Percentiles rank a stretch among this genome's conserved stretches.
These are phyloP conservation scores for Nissolia schottii DNA, from an alignment of 306 rosid species.

Conservation along the genomic window DNA sequence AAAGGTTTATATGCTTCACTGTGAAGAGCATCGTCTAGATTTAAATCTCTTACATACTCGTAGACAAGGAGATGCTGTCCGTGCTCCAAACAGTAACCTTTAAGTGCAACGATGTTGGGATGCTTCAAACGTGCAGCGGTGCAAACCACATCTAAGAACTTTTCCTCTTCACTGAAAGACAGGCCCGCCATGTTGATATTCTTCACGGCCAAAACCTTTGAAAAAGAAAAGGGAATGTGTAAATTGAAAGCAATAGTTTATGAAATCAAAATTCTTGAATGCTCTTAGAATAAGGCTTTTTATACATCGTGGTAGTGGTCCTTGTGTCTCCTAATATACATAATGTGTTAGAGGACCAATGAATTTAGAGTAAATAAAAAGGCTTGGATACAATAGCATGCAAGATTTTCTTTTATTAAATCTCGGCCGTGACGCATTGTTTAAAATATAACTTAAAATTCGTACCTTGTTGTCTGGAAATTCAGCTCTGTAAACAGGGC, in stretches of 20 bases:
- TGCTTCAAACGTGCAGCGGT: conserved; percentile 73
- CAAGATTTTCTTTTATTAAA: too few relatives aligned
- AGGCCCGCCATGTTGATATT: conserved; percentile 56
- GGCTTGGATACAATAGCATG: too few relatives aligned
- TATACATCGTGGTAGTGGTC: too few relatives aligned
- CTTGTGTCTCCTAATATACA: too few relatives aligned
- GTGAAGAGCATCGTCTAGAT: conserved; percentile 72
- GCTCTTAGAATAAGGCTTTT: too few relatives aligned
- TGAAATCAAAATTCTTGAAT: too few relatives aligned
- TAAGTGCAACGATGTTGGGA: conserved; percentile 69
- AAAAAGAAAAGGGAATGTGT: neutral
- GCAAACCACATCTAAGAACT: conserved; percentile 77
- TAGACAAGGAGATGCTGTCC: conserved; percentile 81
- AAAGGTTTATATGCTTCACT: conserved; percentile 56
- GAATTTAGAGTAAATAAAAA: too few relatives aligned
- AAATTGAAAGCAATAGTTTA: neutral
- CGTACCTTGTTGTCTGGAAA: conserved; percentile 77
- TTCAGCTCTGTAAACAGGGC: conserved; percentile 81
- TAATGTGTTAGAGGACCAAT: too few relatives aligned
- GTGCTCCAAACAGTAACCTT: conserved; percentile 79
- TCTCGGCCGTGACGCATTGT: neutral
- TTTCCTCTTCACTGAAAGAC: conserved; percentile 72
- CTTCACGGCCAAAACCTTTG: conserved; percentile 75
- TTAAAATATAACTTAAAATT: neutral
- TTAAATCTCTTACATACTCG: conserved; percentile 60